Percentiles rank a stretch among this genome's conserved stretches.
phyloP scores from a whole-genome alignment of 2,329 filamentous ascomycete species.

The Emmonsia crescens region DNA sequence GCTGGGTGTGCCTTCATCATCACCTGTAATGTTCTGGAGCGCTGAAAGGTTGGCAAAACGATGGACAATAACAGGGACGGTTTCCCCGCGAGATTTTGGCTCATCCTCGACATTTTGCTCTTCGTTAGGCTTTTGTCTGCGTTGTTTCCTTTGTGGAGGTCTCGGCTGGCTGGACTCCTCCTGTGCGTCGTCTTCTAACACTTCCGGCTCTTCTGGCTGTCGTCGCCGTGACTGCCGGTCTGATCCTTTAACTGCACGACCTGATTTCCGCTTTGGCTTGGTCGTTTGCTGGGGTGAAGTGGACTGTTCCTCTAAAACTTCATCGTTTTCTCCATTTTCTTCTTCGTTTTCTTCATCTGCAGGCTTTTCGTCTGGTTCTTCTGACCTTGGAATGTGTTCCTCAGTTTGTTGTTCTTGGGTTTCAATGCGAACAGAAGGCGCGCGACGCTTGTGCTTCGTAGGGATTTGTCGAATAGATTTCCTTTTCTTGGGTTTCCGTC shows the following conservation, averaged over 20 bases:
- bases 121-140: conserved; percentile 1
- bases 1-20: conserved; percentile 15
- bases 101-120: neutral
- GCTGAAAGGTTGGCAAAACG: conserved; percentile 27
- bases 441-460: neutral
- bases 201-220: conserved; percentile 7
- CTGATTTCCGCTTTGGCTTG: neutral
- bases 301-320: neutral
- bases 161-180: conserved; percentile 8
- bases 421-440: neutral
- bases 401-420: neutral
- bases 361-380: conserved; percentile 5
- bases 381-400: neutral
- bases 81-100: conserved; percentile 21
- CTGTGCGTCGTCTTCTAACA: conserved; percentile 11
- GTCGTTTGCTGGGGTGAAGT: neutral
- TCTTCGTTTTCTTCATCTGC: conserved; percentile 10
- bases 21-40: conserved; percentile 18
- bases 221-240: neutral
- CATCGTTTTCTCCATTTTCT: conserved; percentile 12
- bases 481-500: conserved; percentile 3
- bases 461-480: neutral
- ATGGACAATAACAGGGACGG: conserved; percentile 33
- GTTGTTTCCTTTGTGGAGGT: conserved; percentile 1
- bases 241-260: neutral